Evolutionary conservation across 1,139 yeast genomes (phyloP).

Genomic region (Kodamaea fungicola): DNA sequence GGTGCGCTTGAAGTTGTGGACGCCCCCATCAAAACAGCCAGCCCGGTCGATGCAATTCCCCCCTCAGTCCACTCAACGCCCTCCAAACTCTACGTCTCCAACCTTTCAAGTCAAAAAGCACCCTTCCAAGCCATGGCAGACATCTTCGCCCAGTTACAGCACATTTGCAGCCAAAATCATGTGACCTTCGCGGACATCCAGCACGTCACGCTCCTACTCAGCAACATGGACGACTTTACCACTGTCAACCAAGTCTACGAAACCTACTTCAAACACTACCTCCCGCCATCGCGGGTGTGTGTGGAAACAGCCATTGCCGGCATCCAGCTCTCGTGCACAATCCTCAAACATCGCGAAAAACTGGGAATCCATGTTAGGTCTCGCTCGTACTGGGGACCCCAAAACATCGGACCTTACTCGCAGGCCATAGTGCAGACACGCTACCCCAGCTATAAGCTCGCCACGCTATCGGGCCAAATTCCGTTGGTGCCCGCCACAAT

Average conservation of each 20-base stretch:
- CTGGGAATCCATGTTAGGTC: slow-evolving; percentile 85
- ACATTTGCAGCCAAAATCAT: slow-evolving; percentile 23
- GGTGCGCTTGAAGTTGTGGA: not conserved
- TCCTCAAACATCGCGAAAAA: slow-evolving; percentile 36
- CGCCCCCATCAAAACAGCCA: not conserved
- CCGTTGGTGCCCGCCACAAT: slow-evolving; percentile 75
- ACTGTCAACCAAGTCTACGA: slow-evolving; percentile 58
- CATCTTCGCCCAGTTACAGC: slow-evolving; percentile 43
- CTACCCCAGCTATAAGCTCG: slow-evolving; percentile 36
- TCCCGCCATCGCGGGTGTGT: slow-evolving; percentile 89
- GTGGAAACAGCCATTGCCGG: slow-evolving; percentile 55
- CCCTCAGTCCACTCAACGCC: slow-evolving; percentile 4
- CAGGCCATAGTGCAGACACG: slow-evolving; percentile 59
- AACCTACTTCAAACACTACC: slow-evolving; percentile 51
- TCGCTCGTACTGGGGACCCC: slow-evolving; percentile 96
- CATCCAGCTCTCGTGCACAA: slow-evolving; percentile 60
- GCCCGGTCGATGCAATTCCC: not conserved
- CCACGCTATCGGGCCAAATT: slow-evolving; percentile 87
- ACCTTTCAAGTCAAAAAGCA: slow-evolving; percentile 32
- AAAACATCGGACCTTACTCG: slow-evolving; percentile 95
- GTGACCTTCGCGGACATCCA: slow-evolving; percentile 43
- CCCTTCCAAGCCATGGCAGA: slow-evolving; percentile 45
- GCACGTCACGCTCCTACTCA: slow-evolving; percentile 56
- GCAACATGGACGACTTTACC: slow-evolving; percentile 62
- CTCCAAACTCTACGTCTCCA: slow-evolving; percentile 47